Conservation (phyloP, 345 rosid species). For the Cardamine occulta region DNA sequence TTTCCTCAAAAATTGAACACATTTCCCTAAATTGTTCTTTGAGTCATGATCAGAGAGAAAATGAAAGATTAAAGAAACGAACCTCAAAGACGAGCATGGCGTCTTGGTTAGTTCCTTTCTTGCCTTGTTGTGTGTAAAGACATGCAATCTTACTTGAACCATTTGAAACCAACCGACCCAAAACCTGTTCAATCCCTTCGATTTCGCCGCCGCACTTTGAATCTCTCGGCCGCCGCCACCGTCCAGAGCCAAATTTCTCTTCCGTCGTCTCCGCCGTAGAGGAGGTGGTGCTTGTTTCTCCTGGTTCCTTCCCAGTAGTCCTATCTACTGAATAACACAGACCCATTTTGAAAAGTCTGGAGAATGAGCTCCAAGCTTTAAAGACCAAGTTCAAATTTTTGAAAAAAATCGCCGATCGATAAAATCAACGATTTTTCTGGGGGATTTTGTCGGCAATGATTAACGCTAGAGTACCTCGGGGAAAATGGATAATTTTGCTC, state of each 20-base stretch:
- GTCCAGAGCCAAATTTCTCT: constrained; percentile 41
- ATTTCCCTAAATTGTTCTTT: not conserved
- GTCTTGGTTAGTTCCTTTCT: constrained; percentile 96
- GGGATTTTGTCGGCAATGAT: constrained; percentile 30
- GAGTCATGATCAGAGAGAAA: not conserved
- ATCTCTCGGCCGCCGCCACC: constrained; percentile 61
- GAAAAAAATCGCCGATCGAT: not conserved
- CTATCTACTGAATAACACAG: constrained; percentile 64
- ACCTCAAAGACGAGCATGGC: constrained; percentile 99
- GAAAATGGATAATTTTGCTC: constrained; percentile 18
- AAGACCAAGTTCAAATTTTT: not conserved
- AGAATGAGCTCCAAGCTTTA: not conserved
- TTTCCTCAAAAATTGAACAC: constrained; percentile 7
- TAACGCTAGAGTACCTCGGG: not conserved
- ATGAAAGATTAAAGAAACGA: constrained; percentile 30
- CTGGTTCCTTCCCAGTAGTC: constrained; percentile 46
- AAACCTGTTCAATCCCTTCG: constrained; percentile 51
- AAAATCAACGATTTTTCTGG: constrained; percentile 10
- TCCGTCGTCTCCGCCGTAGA: constrained; percentile 32
- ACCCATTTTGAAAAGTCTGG: constrained; percentile 57
- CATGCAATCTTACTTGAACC: constrained; percentile 69
- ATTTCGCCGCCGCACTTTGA: constrained; percentile 43
- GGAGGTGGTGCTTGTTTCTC: constrained; percentile 37
- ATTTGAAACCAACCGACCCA: constrained; percentile 64
- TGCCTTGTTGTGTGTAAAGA: constrained; percentile 94